phyloP scores from a whole-genome alignment of 2,329 filamentous ascomycete species.

The Microthyrium microscopicum region DNA sequence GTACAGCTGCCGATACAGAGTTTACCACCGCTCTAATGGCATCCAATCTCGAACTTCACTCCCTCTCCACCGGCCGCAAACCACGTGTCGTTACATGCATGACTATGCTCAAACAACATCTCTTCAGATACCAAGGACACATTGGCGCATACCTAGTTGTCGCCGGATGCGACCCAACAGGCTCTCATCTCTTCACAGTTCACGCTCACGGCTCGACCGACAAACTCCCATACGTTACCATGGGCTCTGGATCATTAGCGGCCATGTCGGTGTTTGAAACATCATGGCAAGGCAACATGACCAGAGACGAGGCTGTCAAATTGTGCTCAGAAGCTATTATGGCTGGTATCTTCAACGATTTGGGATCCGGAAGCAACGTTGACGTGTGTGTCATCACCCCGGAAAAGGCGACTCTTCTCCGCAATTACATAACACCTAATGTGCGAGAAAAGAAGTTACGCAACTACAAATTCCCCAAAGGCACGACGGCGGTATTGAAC shows the following conservation, averaged over 20 bases:
- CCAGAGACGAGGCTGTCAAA: slow-evolving; percentile 64
- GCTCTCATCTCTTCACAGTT: slow-evolving; percentile 89
- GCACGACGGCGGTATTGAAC: slow-evolving; percentile 90
- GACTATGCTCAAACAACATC: slow-evolving; percentile 98
- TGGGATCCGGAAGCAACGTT: slow-evolving; percentile 93
- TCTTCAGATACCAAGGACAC: slow-evolving; percentile 95
- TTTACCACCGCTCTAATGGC: slow-evolving; percentile 98
- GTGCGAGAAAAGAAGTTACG: slow-evolving; percentile 78
- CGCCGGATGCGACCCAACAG: slow-evolving; percentile 89
- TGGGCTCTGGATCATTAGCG: slow-evolving; percentile 89
- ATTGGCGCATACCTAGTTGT: slow-evolving; percentile 97
- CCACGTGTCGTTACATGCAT: slow-evolving; percentile 97
- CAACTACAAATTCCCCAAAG: slow-evolving; percentile 78
- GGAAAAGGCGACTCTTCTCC: slow-evolving; percentile 84
- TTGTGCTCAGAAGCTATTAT: slow-evolving; percentile 76
- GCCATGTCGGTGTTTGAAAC: slow-evolving; percentile 98
- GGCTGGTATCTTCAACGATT: slow-evolving; percentile 96
- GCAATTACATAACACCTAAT: slow-evolving; percentile 89
- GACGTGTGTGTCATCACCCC: slow-evolving; percentile 90
- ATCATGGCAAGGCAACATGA: slow-evolving; percentile 69
- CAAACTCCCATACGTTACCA: slow-evolving; percentile 97
- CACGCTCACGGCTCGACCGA: slow-evolving; percentile 97
- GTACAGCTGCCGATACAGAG: slow-evolving; percentile 95
- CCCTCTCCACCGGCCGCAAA: slow-evolving; percentile 88
- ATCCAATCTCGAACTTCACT: slow-evolving; percentile 94